phyloP scores from a whole-genome alignment of 352 stramenopile species.

The Aphanomyces astaci region DNA sequence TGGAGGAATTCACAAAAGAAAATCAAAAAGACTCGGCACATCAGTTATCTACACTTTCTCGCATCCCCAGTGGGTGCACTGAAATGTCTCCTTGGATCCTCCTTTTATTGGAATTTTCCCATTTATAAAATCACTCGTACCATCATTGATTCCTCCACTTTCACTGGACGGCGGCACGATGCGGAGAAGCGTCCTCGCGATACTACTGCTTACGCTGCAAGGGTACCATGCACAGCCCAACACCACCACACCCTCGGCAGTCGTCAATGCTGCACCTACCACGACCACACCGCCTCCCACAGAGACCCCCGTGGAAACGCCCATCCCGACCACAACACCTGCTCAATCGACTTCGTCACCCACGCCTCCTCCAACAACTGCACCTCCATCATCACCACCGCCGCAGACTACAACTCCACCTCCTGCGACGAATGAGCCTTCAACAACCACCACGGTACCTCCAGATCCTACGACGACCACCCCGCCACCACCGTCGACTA shows the following conservation, averaged over 20 bases:
- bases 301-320: neutral
- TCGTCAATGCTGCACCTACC: neutral
- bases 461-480: neutral
- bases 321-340: neutral
- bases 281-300: neutral
- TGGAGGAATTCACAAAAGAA: too few species aligned
- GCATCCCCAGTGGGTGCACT: too few species aligned
- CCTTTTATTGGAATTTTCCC: too few species aligned
- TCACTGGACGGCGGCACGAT: too few species aligned
- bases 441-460: neutral
- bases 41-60: too few species aligned
- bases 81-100: too few species aligned
- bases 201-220: neutral
- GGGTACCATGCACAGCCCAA: neutral
- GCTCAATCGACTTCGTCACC: neutral
- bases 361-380: neutral
- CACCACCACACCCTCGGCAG: neutral
- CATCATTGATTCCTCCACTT: too few species aligned
- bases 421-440: neutral
- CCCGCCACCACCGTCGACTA: neutral
- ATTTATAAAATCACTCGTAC: too few species aligned
- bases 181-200: neutral
- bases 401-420: neutral
- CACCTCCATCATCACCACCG: neutral
- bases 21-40: too few species aligned